These are phyloP conservation scores for Arthrobotrys pseudoclavata DNA, from an alignment of 2,329 filamentous ascomycete genomes.

Conservation along the genomic window DNA sequence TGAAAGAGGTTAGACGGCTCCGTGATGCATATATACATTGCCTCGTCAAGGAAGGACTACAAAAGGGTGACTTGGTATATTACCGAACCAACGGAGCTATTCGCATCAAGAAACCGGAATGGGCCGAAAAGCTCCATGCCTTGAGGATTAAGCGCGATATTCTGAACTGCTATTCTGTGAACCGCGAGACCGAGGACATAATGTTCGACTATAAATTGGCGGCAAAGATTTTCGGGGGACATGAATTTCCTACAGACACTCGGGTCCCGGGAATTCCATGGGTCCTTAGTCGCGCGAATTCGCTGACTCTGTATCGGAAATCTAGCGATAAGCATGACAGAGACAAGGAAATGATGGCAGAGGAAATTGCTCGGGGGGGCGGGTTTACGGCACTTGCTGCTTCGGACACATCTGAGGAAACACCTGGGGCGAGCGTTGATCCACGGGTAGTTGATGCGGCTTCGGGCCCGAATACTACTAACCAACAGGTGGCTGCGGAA, in stretches of 20 bases:
- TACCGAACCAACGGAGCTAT: slow-evolving; percentile 18
- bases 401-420: neutral
- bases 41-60: slow-evolving; percentile 25
- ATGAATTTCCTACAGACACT: neutral
- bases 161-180: slow-evolving; percentile 12
- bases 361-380: neutral
- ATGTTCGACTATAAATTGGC: slow-evolving; percentile 17
- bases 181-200: neutral
- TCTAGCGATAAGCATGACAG: neutral
- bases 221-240: neutral
- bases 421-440: neutral
- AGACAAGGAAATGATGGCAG: neutral
- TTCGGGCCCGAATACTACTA: neutral
- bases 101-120: slow-evolving; percentile 7
- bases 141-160: neutral
- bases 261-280: neutral
- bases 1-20: neutral
- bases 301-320: neutral
- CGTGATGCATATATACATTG: slow-evolving; percentile 32
- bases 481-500: neutral
- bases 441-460: neutral
- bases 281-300: neutral
- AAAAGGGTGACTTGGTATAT: slow-evolving; percentile 11
- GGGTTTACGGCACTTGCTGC: neutral
- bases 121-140: slow-evolving; percentile 1